Base-by-base conservation (phyloP, 2,329 filamentous ascomycete species). In the Lasiodiplodia theobromae region DNA sequence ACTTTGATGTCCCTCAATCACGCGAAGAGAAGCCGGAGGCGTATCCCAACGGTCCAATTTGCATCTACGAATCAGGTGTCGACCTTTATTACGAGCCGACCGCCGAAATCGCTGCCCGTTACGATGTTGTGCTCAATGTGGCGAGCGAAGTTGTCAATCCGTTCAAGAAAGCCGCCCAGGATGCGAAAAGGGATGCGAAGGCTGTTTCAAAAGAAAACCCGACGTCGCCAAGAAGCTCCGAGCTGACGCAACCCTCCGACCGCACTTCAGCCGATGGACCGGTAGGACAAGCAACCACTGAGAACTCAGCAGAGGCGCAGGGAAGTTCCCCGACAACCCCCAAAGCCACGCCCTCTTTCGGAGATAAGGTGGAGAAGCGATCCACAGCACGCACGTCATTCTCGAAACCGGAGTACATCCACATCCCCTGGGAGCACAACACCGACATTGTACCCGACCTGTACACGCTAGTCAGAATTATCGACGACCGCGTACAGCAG, bases 361-460 rank as follows among this genome's bases (percentile, higher is more conserved):
- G 38, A 38, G 77, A 51, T 69, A 73, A 31, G 66, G 73, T 12
- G 71, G 47, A 52, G 60, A 64, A 64, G 28, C 60, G 25, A 76
- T 23, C 31, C 31, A 18, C 60, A 44, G 23, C 44, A 25, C 18
- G 71, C 76, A 28, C 47, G 60, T 64, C 60, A 52, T 74, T 74
- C 62, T 74, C 74, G 58, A 86, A 83, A 56, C 92, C 92, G 0
- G 92, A 96, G 77, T 96, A 96, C 74, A 92, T 96, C 18, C 92
- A 96, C 76, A 90, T 96, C 74, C 91, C 89, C 1, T 96, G 92
- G 92, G 92, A 96, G 70, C 92, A 96, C 81, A 94, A 95, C 79
- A 95, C 92, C 0, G 91, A 96, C 69, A 95, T 96, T 72, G 89
- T 92, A 1, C 87, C 88, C 5, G 92, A 96, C 77, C 81, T 96